Conservation (phyloP, 306 rosid species). For the Rubus idaeus region DNA sequence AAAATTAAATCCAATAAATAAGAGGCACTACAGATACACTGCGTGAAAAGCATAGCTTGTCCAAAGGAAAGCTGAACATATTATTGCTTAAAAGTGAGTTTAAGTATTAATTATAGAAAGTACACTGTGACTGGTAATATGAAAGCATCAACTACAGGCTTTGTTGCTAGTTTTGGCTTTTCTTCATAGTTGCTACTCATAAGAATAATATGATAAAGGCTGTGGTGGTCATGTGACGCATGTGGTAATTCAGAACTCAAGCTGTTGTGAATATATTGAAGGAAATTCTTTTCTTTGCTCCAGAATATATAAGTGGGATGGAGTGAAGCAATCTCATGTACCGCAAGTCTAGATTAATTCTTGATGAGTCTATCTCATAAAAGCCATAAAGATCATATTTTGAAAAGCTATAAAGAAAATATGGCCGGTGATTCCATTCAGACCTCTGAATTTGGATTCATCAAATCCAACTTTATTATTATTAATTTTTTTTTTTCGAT, state of each 20-base stretch:
- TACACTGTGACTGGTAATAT: neutral
- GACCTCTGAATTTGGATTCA: no score
- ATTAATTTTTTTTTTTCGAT: no score
- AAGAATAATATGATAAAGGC: conserved; percentile 6
- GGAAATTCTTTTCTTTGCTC: neutral
- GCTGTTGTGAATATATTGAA: neutral
- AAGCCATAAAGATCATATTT: no score
- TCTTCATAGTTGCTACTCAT: neutral
- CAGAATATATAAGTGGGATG: no score
- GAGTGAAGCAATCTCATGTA: no score
- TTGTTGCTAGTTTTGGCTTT: neutral
- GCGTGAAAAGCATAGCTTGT: conserved; percentile 9
- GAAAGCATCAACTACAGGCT: neutral
- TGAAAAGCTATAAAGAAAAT: no score
- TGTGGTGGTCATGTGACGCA: neutral
- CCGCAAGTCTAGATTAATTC: no score
- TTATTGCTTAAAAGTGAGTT: conserved; percentile 33
- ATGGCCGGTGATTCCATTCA: no score
- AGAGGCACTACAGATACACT: neutral
- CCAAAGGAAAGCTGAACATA: conserved; percentile 18
- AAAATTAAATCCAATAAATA: neutral
- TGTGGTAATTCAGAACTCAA: neutral
- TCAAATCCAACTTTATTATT: no score
- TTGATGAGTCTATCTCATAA: no score
- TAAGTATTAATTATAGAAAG: conserved; percentile 27